Base-by-base conservation (phyloP, 805 yeast genomes). In the Myxozyma melibiosi region DNA sequence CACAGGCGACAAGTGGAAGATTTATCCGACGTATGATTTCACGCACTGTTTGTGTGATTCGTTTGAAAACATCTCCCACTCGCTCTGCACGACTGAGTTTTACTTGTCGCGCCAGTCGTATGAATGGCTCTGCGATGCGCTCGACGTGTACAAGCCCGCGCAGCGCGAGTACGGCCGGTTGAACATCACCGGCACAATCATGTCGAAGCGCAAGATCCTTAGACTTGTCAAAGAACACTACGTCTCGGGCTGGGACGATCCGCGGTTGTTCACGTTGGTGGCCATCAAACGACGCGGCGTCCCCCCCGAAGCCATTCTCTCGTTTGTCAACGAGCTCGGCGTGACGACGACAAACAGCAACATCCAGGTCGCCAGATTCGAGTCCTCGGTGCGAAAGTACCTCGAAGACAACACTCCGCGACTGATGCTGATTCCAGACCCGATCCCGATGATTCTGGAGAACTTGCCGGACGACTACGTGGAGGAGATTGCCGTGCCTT, bases 21-120 rank as follows among this genome's bases (percentile, higher is more conserved):
- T 94, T 61, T 94, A 94, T 70, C 99, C 99, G 65, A 94, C 99
- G 24, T 94, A 94, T 72, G 99, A 94, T 73, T 94, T 94, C 78
- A 94, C 99, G 31, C 99, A 94, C 83, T 94, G 99, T 83, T 80
- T 94, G 76, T 98, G 94, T 51, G 99, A 94, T 86, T 86, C 96
- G 52, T 83, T 94, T 69, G 99, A 94, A 75, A 90, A 94, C 73
- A 94, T 94, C 66, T 84, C 96, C 28, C 99, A 94, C 70, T 90
- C 97, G 28, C 78, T 94, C 68, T 94, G 99, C 77, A 94, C 99
- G 41, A 88, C 96, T 44, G 99, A 94, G 75, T 94, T 94, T 74
- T 83, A 86, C 63, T 76, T 92, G 55, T 86, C 96, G 27, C 83
- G 99, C 70, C 96, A 92, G 76, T 85, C 95, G 68, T 94, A 94